Conservation (phyloP, 495 filamentous ascomycete genomes). For the Bryoglossum gracile region DNA sequence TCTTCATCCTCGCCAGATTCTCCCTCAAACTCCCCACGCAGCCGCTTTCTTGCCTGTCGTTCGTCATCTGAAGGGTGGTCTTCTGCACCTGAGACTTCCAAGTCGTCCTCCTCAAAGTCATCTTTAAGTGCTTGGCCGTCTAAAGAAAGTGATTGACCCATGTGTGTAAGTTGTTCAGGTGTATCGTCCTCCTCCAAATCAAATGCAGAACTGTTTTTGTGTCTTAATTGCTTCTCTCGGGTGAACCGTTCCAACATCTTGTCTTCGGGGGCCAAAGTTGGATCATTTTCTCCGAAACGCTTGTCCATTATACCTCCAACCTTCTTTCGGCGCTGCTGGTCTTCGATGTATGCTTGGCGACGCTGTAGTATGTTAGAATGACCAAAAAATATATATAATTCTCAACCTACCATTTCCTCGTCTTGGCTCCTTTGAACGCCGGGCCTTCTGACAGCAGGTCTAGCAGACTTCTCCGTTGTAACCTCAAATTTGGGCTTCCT, state of each 20-base stretch:
- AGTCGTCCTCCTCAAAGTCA: slow-evolving; percentile 64
- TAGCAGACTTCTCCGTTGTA: slow-evolving; percentile 50
- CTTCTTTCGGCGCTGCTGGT: slow-evolving; percentile 82
- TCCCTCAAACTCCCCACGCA: slow-evolving; percentile 35
- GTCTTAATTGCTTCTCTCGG: slow-evolving; percentile 64
- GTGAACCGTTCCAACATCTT: slow-evolving; percentile 86
- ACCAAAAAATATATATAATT: background rate
- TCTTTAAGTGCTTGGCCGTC: slow-evolving; percentile 48
- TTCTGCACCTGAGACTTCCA: slow-evolving; percentile 51
- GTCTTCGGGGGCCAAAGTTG: slow-evolving; percentile 88
- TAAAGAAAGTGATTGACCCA: slow-evolving; percentile 63
- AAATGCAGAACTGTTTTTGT: slow-evolving; percentile 71
- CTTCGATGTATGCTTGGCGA: slow-evolving; percentile 69
- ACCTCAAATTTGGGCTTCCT: slow-evolving; percentile 69
- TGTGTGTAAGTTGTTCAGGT: slow-evolving; percentile 70
- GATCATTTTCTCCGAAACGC: slow-evolving; percentile 93
- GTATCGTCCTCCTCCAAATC: slow-evolving; percentile 81
- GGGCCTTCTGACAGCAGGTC: slow-evolving; percentile 58
- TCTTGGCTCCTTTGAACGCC: slow-evolving; percentile 77
- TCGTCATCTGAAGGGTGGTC: slow-evolving; percentile 39
- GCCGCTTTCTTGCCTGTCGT: slow-evolving; percentile 52
- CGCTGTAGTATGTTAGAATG: slow-evolving; percentile 39
- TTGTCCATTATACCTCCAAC: slow-evolving; percentile 87
- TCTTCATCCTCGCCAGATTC: slow-evolving; percentile 36
- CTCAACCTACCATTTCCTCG: slow-evolving; percentile 67